A percentile compares a stretch with the other conserved stretches of the same genome.
These are phyloP conservation scores for Ambrosiella beaveri DNA, from an alignment of 2,329 filamentous ascomycete genomes.

Conservation along the genomic window DNA sequence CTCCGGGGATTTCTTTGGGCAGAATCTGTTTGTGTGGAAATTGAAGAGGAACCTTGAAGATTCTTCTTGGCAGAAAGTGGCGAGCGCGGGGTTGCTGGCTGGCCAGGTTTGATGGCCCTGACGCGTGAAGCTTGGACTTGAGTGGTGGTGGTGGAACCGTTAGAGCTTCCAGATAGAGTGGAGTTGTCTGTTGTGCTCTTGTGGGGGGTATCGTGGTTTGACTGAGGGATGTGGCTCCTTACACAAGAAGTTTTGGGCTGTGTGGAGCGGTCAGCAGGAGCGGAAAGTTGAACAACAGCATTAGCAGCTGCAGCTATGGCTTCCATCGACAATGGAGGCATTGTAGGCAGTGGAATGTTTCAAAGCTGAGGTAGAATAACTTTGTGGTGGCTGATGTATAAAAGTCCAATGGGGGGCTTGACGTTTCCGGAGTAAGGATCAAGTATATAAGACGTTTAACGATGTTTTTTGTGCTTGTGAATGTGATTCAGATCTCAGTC, in stretches of 20 bases:
- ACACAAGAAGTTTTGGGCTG: constrained; percentile 3
- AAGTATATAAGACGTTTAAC: background rate
- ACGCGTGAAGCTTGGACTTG: background rate
- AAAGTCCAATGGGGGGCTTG: background rate
- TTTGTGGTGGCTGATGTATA: background rate
- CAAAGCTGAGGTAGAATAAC: background rate
- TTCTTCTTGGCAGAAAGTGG: background rate
- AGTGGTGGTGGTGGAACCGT: background rate
- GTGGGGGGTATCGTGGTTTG: background rate
- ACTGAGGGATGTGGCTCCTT: background rate
- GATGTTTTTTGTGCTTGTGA: no score
- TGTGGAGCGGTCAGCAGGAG: background rate
- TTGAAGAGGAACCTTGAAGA: background rate
- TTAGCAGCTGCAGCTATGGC: background rate
- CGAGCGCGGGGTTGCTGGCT: background rate
- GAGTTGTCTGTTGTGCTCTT: background rate
- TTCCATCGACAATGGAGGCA: background rate
- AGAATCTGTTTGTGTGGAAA: background rate
- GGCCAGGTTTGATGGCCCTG: background rate
- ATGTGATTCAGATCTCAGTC: no score
- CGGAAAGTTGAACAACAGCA: background rate
- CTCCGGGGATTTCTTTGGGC: background rate
- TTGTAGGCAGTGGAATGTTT: background rate
- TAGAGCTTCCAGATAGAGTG: background rate
- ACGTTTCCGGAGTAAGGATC: background rate